A percentile compares a stretch with the other conserved stretches of the same genome.
phyloP scores from a whole-genome alignment of 1,139 yeast species.

The Pneumocystis oryctolagi region DNA sequence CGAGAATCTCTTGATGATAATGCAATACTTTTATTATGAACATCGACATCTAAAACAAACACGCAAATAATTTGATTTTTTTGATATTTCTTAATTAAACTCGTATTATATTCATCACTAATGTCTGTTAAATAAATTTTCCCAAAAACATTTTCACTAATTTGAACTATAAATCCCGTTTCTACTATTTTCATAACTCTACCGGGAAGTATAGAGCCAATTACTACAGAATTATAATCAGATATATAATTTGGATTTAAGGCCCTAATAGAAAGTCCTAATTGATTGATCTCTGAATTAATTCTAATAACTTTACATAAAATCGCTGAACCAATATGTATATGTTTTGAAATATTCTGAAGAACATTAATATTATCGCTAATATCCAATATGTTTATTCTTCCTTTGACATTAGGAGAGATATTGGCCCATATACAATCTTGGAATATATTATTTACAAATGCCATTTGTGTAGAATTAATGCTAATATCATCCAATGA shows the following conservation, averaged over 20 bases:
- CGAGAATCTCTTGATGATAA: constrained; percentile 11
- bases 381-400: constrained; percentile 51
- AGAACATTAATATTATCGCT: constrained; percentile 24
- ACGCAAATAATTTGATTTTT: constrained; percentile 47
- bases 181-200: constrained; percentile 49
- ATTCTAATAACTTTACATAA: constrained; percentile 41
- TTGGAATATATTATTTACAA: constrained; percentile 39
- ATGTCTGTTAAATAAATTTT: constrained; percentile 67
- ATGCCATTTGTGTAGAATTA: constrained; percentile 36
- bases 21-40: constrained; percentile 25
- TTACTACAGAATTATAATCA: constrained; percentile 16
- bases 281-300: constrained; percentile 39
- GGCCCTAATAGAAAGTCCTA: constrained; percentile 39
- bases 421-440: constrained; percentile 55
- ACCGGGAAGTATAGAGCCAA: constrained; percentile 51
- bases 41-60: constrained; percentile 19
- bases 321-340: constrained; percentile 60
- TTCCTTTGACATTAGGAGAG: constrained; percentile 54
- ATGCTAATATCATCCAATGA: constrained; percentile 30
- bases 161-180: constrained; percentile 48
- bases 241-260: constrained; percentile 14
- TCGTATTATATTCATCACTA: constrained; percentile 47
- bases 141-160: constrained; percentile 27
- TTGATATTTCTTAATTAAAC: constrained; percentile 34
- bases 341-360: constrained; percentile 34